Base-by-base conservation (phyloP, 805 yeast species). In the Saccharomyces eubayanus region DNA sequence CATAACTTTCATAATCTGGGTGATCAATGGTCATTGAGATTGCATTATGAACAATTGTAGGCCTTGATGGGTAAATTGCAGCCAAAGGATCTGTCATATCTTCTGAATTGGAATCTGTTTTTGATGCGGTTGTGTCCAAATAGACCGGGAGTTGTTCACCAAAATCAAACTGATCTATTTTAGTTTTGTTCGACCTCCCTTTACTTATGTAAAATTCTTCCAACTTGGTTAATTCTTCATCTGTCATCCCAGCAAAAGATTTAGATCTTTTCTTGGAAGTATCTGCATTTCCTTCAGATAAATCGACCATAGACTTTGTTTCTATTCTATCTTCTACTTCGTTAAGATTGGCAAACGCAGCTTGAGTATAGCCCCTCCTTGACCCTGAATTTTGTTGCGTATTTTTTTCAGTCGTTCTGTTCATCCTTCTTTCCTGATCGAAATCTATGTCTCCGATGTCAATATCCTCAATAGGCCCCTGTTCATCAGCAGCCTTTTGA, bases 1-100 rank as follows among this genome's bases (percentile, higher is more conserved):
- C 57, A 45, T 46, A 60, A 10, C 56, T 48, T 21, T 57, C 55
- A 52, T 59, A 68, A 2, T 55, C 50, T 11, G 45, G 21, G 51
- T 60, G 61, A 49, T 59, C 57, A 28, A 56, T 53, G 1, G 71
- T 62, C 28, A 67, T 45, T 1, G 66, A 58, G 5, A 68, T 51
- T 6, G 72, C 72, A 46, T 60, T 62, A 48, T 65, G 63, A 29
- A 55, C 55, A 1, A 68, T 62, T 6, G 59, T 56, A 3, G 73
- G 73, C 47, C 71, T 59, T 5, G 73, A 63, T 11, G 73, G 73
- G 49, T 70, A 70, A 8, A 62, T 59, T 12, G 62, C 62, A 1
- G 62, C 57, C 29, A 62, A 51, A 6, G 68, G 59, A 50, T 67
- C 69, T n/a, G 28, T 31, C 6, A 49, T 28, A 9, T 41, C 43